These are phyloP conservation scores for Phaeoacremonium minimum DNA, from an alignment of 2,329 filamentous ascomycete genomes.

Conservation along the genomic window DNA sequence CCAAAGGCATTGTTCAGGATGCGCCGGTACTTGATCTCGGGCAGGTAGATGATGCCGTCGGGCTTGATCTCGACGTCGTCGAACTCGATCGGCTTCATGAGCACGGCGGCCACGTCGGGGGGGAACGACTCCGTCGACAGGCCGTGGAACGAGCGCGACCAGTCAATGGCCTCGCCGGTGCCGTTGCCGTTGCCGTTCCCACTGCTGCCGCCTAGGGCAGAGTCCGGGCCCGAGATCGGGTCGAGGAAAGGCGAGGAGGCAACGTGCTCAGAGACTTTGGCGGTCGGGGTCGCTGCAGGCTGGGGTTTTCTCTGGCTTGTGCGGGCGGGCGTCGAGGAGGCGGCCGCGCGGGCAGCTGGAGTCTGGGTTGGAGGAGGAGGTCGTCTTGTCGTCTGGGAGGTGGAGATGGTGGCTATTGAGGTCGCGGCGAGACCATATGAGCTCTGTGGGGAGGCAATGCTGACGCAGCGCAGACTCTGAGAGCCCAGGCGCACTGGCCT, in stretches of 20 bases:
- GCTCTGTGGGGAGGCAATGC: no score
- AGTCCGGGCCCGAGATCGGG: slow-evolving; percentile 8
- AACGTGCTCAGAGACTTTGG: slow-evolving; percentile 20
- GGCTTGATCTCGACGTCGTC: slow-evolving; percentile 95
- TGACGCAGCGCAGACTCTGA: no score
- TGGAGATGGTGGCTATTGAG: not conserved
- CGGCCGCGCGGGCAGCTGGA: not conserved
- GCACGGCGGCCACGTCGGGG: slow-evolving; percentile 61
- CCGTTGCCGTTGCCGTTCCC: slow-evolving; percentile 12
- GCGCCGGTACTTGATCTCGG: slow-evolving; percentile 95
- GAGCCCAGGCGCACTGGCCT: no score
- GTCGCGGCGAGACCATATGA: no score
- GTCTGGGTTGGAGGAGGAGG: no score
- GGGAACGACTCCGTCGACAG: slow-evolving; percentile 69
- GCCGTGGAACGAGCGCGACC: slow-evolving; percentile 80
- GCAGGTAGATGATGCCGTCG: slow-evolving; percentile 92
- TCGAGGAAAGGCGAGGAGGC: slow-evolving; percentile 6
- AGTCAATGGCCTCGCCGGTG: slow-evolving; percentile 51
- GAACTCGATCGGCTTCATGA: slow-evolving; percentile 62
- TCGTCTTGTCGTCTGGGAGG: not conserved
- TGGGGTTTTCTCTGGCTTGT: slow-evolving; percentile 19
- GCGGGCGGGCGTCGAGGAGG: not conserved
- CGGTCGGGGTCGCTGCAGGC: slow-evolving; percentile 19
- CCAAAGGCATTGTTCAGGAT: slow-evolving; percentile 90
- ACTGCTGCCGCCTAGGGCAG: slow-evolving; percentile 5